Base-by-base conservation (phyloP, 1,284 basidiomycete species). In the Fomes fomentarius region DNA sequence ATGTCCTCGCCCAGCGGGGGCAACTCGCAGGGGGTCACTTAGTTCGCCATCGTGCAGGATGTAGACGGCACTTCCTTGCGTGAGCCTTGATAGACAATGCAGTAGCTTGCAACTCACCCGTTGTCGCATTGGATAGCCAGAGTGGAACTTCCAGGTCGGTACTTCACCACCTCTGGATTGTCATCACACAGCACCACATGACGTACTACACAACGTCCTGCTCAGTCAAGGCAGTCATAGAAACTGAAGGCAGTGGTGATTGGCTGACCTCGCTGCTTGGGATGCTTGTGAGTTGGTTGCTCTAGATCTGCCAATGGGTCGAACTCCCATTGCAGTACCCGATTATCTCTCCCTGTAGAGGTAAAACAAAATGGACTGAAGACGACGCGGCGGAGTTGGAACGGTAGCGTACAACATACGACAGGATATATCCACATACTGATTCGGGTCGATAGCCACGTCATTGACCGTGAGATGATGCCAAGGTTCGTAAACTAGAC, bases 391-490 rank as follows among this genome's bases (percentile, higher is more conserved):
- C n/a, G n/a, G n/a, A n/a, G n/a, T n/a, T n/a, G n/a, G n/a, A n/a
- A n/a, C n/a, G n/a, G n/a, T n/a, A n/a, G n/a, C n/a, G n/a, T n/a
- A n/a, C n/a, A n/a, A n/a, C n/a, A n/a, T n/a, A n/a, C n/a, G n/a
- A n/a, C n/a, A n/a, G 26, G n/a, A 21, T 7, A n/a, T 26, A 31
- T 21, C n/a, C 25, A n/a, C 14, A 33, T 50, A 66, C 68, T 49
- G 21, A n/a, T 46, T 45, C 1, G 68, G 68, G 49, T 67, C 58
- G 22, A 68, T 60, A 12, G 63, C 58, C 5, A 66, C 57, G 30
- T 66, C 63, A 15, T 62, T 64, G 10, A 67, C 63, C 0, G 63
- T 62, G 42, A 60, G 56, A 39, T 57, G 40, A 15, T 57, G 39
- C 11, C 7, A 8, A 8, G 40, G 26, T 24, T 7, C 25, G 37